Evolutionary conservation across 2,329 filamentous ascomycete genomes (phyloP).

Genomic region (Ophiosphaerella korrae): DNA sequence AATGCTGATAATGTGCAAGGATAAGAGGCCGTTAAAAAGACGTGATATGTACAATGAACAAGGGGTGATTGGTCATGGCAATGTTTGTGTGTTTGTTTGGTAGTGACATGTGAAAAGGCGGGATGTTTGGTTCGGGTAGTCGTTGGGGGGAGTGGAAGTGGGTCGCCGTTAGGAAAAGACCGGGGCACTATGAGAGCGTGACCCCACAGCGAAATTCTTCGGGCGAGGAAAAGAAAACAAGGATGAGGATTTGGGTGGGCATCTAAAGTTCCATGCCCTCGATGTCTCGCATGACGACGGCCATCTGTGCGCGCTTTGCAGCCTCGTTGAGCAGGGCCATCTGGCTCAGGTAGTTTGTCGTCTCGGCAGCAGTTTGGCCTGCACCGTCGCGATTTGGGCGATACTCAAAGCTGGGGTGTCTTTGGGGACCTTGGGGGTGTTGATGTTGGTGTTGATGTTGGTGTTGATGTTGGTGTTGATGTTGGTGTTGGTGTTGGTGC

Average conservation of each 20-base stretch:
- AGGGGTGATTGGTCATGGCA: no score
- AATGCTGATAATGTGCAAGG: no score
- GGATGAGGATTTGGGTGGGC: background rate
- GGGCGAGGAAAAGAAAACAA: background rate
- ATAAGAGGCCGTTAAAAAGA: background rate
- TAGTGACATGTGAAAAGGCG: no score
- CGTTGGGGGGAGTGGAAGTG: no score
- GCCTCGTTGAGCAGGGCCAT: conserved; percentile 89
- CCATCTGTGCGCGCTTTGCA: conserved; percentile 90
- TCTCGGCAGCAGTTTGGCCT: conserved; percentile 50
- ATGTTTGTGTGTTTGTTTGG: no score
- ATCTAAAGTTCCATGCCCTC: conserved; percentile 67
- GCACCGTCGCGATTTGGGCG: conserved; percentile 42
- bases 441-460: conserved; percentile 6
- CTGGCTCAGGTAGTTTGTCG: conserved; percentile 73
- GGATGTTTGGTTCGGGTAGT: no score
- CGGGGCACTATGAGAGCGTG: no score
- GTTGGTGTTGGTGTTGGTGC: no score
- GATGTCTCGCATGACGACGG: conserved; percentile 84
- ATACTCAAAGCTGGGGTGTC: conserved; percentile 40
- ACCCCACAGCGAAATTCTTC: background rate
- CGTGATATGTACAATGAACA: background rate
- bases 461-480: no score
- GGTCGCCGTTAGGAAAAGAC: background rate
- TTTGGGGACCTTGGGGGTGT: conserved; percentile 28